A percentile compares a stretch with the other conserved stretches of the same genome.
phyloP scores from a whole-genome alignment of 2,329 filamentous ascomycete genomes.

The Mariannaea sp. region DNA sequence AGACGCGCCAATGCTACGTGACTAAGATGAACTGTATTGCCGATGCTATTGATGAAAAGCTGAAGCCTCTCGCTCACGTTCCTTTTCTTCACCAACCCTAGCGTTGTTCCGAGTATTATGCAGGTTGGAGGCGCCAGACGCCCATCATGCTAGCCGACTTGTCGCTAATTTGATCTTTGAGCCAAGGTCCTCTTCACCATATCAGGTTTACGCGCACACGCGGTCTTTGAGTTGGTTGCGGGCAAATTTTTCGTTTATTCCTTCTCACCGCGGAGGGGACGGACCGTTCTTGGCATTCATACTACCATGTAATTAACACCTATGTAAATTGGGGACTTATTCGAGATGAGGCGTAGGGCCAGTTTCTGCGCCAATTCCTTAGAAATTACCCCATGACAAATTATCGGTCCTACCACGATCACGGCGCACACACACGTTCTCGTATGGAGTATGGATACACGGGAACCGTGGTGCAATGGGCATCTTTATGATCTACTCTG shows the following conservation, averaged over 20 bases:
- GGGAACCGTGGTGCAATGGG: neutral
- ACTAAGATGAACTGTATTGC: too few relatives aligned
- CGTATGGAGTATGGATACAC: too few relatives aligned
- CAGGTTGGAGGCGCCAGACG: slow-evolving; percentile 31
- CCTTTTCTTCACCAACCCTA: too few relatives aligned
- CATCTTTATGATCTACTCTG: slow-evolving; percentile 12
- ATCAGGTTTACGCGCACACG: slow-evolving; percentile 21
- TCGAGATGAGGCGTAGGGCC: too few relatives aligned
- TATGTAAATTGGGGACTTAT: too few relatives aligned
- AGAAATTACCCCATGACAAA: neutral
- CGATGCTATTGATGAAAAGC: too few relatives aligned
- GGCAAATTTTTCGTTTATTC: neutral
- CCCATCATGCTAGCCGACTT: slow-evolving; percentile 20
- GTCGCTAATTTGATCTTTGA: slow-evolving; percentile 17
- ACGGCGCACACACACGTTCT: slow-evolving; percentile 4
- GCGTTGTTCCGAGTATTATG: slow-evolving; percentile 6
- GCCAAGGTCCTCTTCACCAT: slow-evolving; percentile 15
- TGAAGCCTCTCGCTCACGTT: too few relatives aligned
- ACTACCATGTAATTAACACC: too few relatives aligned
- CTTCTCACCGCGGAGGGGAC: too few relatives aligned
- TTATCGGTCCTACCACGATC: neutral
- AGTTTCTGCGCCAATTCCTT: neutral
- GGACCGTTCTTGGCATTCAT: slow-evolving; percentile 7
- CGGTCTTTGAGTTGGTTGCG: slow-evolving; percentile 4
- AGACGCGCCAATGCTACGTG: too few relatives aligned